Conservation (phyloP, 2,329 filamentous ascomycete genomes). For the Xylaria sp. region DNA sequence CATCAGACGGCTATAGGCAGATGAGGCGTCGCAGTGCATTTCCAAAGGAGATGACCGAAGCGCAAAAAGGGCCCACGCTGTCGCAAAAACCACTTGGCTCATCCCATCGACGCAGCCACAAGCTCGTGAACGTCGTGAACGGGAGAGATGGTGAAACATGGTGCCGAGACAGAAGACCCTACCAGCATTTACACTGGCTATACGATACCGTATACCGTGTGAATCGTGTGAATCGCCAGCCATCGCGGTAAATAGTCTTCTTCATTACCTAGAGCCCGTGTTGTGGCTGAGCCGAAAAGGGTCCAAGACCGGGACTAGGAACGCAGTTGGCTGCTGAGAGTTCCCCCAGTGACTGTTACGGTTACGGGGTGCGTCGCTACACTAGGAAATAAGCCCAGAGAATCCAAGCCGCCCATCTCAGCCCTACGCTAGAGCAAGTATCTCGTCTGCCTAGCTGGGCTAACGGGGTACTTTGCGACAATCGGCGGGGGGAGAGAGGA, state of each 20-base stretch:
- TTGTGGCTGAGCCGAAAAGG: slow-evolving; percentile 27
- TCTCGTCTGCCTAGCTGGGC: slow-evolving; percentile 22
- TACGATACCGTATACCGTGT: neutral
- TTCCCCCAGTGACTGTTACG: slow-evolving; percentile 19
- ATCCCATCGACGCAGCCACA: slow-evolving; percentile 2
- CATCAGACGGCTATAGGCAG: slow-evolving; percentile 24
- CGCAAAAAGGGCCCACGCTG: slow-evolving; percentile 27
- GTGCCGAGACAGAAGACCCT: slow-evolving; percentile 15
- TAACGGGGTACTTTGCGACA: slow-evolving; percentile 20
- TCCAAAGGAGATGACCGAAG: slow-evolving; percentile 40
- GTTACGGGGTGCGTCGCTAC: slow-evolving; percentile 26
- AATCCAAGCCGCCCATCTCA: slow-evolving; percentile 21
- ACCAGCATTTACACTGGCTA: neutral
- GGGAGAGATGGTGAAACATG: slow-evolving; percentile 30
- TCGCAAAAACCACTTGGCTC: slow-evolving; percentile 18
- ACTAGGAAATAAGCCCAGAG: slow-evolving; percentile 21
- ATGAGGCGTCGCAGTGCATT: slow-evolving; percentile 31
- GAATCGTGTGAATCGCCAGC: neutral
- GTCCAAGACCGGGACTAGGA: neutral
- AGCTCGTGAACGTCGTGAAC: neutral
- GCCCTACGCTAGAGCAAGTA: slow-evolving; percentile 32
- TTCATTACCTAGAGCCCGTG: neutral
- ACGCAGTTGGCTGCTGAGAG: neutral
- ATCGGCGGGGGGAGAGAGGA: neutral
- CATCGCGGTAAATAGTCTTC: neutral